Evolutionary conservation across 2,329 filamentous ascomycete species (phyloP).

Genomic region (Teratosphaeriaceae sp.): DNA sequence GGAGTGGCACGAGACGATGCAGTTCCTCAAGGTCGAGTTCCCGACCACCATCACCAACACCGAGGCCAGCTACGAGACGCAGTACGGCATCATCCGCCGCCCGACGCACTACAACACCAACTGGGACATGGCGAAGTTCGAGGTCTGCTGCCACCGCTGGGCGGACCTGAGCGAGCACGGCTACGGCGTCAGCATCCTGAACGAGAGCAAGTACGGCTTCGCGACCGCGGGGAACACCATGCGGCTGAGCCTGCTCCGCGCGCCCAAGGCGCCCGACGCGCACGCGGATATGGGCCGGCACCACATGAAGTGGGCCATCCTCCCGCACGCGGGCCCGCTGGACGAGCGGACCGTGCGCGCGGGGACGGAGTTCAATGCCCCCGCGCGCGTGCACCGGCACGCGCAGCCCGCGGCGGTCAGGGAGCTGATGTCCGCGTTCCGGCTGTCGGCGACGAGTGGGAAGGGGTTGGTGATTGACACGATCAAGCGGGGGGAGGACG

Average conservation of each 20-base stretch:
- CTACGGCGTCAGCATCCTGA: constrained; percentile 87
- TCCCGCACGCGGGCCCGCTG: constrained; percentile 72
- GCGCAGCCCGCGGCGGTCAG: constrained; percentile 21
- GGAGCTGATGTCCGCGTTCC: constrained; percentile 50
- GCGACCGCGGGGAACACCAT: constrained; percentile 83
- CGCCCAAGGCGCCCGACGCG: constrained; percentile 86
- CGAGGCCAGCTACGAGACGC: constrained; percentile 91
- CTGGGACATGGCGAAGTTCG: constrained; percentile 98
- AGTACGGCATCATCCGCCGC: constrained; percentile 79
- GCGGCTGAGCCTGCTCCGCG: constrained; percentile 77
- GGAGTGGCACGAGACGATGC: constrained; percentile 97
- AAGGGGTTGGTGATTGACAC: constrained; percentile 68
- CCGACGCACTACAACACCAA: constrained; percentile 98
- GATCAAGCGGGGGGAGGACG: constrained; percentile 72
- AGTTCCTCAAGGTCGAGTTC: constrained; percentile 98
- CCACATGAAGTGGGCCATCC: constrained; percentile 79
- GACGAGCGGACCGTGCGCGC: constrained; percentile 69
- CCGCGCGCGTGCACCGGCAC: constrained; percentile 52
- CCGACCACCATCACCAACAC: constrained; percentile 86
- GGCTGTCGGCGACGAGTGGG: constrained; percentile 41
- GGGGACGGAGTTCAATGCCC: constrained; percentile 86
- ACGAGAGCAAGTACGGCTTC: constrained; percentile 95
- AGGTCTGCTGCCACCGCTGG: constrained; percentile 93
- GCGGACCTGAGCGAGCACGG: constrained; percentile 82
- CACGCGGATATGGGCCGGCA: constrained; percentile 87